Conservation (phyloP, 2,329 filamentous ascomycete genomes). For the Phoma herbarum region DNA sequence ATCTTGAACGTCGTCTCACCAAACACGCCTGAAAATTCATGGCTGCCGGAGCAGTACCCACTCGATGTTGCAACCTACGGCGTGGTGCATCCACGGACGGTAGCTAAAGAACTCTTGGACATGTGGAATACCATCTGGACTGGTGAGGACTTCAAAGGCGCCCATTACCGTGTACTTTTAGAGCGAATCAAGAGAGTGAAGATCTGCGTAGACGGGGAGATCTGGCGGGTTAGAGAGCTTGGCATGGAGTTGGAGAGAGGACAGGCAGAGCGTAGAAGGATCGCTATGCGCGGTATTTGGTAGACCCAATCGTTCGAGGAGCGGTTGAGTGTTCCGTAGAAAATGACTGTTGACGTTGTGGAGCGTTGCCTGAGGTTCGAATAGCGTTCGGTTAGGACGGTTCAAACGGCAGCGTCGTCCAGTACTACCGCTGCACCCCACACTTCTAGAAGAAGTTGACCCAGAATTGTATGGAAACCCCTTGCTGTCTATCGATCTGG, state of each 20-base stretch:
- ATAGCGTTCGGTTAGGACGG: constrained; percentile 22
- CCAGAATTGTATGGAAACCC: constrained; percentile 16
- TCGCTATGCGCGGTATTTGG: constrained; percentile 38
- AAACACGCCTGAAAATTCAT: constrained; percentile 11
- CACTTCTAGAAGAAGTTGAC: constrained; percentile 18
- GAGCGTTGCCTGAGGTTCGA: constrained; percentile 5
- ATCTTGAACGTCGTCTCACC: constrained; percentile 45
- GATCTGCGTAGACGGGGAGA: constrained; percentile 43
- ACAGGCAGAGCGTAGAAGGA: constrained; percentile 39
- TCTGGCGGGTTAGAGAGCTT: constrained; percentile 39
- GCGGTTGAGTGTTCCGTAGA: background rate
- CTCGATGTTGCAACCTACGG: constrained; percentile 29
- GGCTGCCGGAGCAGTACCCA: constrained; percentile 33
- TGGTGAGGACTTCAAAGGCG: constrained; percentile 38
- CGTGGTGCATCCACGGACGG: constrained; percentile 39
- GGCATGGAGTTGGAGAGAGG: constrained; percentile 46
- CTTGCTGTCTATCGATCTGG: constrained; percentile 16
- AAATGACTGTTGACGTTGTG: background rate
- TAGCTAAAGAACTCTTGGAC: constrained; percentile 40
- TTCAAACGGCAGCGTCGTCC: constrained; percentile 15
- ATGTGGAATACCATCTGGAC: constrained; percentile 49
- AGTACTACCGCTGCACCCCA: constrained; percentile 21
- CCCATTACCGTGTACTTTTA: constrained; percentile 37
- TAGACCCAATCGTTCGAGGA: constrained; percentile 6
- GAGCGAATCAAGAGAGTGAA: constrained; percentile 42